Percentiles rank a stretch among this genome's conserved stretches.
Conservation (phyloP, 495 filamentous ascomycete species). For the Melanomma pulvis-pyrius region DNA sequence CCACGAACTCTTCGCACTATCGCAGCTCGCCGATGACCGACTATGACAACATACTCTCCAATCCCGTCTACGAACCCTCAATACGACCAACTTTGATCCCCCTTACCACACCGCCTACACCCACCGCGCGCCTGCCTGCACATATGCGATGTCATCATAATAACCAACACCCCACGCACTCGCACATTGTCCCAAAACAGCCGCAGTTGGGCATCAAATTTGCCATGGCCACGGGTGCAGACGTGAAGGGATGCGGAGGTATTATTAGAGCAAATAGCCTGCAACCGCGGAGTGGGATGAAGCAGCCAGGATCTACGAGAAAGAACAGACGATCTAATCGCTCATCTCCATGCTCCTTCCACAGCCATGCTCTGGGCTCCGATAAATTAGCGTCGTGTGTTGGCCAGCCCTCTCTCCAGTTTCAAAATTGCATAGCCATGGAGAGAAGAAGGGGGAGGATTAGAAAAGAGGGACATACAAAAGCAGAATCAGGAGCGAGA, state of each 20-base stretch:
- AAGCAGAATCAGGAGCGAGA: background rate
- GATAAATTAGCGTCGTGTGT: background rate
- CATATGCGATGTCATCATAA: constrained; percentile 14
- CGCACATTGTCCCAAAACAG: constrained; percentile 15
- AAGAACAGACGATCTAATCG: background rate
- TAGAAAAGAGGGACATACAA: background rate
- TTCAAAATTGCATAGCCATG: background rate
- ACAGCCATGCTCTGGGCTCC: background rate
- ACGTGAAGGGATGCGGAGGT: constrained; percentile 28
- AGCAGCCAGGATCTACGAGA: background rate
- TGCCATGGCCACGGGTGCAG: background rate
- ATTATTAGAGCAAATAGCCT: constrained; percentile 12
- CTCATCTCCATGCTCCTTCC: background rate
- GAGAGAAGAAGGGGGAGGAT: background rate
- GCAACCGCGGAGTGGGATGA: constrained; percentile 14
- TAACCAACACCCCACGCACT: constrained; percentile 8
- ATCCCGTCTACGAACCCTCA: background rate
- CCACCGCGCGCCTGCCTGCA: constrained; percentile 1
- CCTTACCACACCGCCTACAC: constrained; percentile 8
- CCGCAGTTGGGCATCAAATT: background rate
- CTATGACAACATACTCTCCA: background rate
- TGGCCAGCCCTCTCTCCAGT: background rate
- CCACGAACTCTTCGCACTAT: background rate
- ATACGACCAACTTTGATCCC: constrained; percentile 16
- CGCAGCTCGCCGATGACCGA: background rate